Evolutionary conservation across 371 early-diverging fungal genomes (phyloP).

Genomic region (Mucor velutinosus): DNA sequence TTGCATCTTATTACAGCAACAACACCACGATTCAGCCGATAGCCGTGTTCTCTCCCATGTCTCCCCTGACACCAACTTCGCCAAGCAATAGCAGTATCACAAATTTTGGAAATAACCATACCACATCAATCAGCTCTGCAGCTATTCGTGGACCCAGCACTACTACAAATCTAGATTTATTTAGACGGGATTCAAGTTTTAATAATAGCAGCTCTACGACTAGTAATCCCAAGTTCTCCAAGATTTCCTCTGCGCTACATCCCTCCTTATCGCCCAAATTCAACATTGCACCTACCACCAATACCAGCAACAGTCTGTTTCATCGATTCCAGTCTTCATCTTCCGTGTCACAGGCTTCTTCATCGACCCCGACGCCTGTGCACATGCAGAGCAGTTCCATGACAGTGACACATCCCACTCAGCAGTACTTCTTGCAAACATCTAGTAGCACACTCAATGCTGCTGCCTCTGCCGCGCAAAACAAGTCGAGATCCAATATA

Average conservation of each 20-base stretch:
- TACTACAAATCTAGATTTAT: background rate
- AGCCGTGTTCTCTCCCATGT: conserved; percentile 16
- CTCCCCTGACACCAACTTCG: conserved; percentile 18
- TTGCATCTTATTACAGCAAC: background rate
- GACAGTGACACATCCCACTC: conserved; percentile 42
- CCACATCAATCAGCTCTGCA: background rate
- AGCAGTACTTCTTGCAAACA: conserved; percentile 51
- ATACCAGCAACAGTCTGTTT: background rate
- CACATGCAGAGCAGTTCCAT: conserved; percentile 4
- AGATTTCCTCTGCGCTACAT: background rate
- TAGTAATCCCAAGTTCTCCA: conserved; percentile 3
- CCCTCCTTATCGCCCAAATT: conserved; percentile 20
- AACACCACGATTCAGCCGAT: conserved; percentile 4
- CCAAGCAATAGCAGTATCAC: background rate
- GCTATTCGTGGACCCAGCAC: background rate
- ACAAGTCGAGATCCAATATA: conserved; percentile 15
- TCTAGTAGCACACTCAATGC: conserved; percentile 47
- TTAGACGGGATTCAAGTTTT: background rate
- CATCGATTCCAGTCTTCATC: conserved; percentile 5
- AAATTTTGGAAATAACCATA: background rate
- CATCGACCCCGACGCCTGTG: background rate
- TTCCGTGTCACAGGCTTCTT: conserved; percentile 11
- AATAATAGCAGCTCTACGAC: background rate
- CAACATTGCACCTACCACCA: conserved; percentile 40
- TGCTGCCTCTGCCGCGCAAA: conserved; percentile 42